These are phyloP conservation scores for Fraxinus velutina DNA, from an alignment of 305 asterid genomes.

Conservation along the genomic window DNA sequence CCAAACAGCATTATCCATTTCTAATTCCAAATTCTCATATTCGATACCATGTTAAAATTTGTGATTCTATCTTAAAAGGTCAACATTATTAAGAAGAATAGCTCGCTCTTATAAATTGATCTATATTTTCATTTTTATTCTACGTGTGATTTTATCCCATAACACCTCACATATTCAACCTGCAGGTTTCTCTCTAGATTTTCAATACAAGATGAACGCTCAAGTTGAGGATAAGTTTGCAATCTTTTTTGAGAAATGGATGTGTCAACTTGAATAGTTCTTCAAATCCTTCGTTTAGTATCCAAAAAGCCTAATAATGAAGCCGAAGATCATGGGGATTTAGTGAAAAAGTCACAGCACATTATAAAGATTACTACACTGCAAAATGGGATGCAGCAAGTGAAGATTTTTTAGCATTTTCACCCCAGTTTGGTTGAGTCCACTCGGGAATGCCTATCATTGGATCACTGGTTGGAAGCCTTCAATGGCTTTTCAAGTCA, in stretches of 20 bases:
- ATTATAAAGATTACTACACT: neutral
- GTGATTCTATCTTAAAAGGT: too few species aligned
- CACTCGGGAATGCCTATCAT: neutral
- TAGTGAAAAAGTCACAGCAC: neutral
- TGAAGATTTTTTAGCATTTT: neutral
- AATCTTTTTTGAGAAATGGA: constrained; percentile 25
- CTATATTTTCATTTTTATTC: too few species aligned
- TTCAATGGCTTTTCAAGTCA: neutral
- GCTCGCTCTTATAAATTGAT: too few species aligned
- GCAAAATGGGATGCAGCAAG: neutral
- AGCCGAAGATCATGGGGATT: neutral
- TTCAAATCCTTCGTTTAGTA: constrained; percentile 23
- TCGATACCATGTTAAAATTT: too few species aligned
- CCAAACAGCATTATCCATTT: too few species aligned
- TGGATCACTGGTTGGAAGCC: neutral
- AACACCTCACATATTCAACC: neutral
- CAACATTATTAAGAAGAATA: too few species aligned
- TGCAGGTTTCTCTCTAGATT: neutral
- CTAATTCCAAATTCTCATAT: too few species aligned
- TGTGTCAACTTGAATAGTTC: constrained; percentile 39
- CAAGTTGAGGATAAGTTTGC: constrained; percentile 32
- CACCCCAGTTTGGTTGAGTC: neutral
- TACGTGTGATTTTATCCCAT: too few species aligned
- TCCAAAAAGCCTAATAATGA: constrained; percentile 14
- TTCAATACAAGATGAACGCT: constrained; percentile 18